Evolutionary conservation across 768 basidiomycete species (phyloP).

Genomic region (Hygrocybe punicea): DNA sequence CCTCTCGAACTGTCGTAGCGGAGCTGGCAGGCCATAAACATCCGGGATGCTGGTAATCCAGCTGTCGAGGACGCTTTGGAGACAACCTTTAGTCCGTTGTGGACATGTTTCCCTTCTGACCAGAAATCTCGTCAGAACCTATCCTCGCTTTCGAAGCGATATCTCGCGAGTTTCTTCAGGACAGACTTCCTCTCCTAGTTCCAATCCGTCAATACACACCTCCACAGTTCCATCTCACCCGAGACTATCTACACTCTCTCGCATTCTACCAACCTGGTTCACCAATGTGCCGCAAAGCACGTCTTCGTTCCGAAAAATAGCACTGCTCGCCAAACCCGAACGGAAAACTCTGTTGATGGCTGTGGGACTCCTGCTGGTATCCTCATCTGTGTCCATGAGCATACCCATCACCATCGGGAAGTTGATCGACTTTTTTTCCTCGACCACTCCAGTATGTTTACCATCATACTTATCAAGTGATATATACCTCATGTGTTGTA

Average conservation of each 20-base stretch:
- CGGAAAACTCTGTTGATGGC: constrained; percentile 71
- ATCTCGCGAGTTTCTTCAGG: background rate
- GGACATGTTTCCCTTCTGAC: background rate
- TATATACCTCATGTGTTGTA: constrained; percentile 21
- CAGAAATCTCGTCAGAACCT: background rate
- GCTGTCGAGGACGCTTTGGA: background rate
- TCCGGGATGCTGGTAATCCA: constrained; percentile 4
- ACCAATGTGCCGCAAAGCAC: constrained; percentile 39
- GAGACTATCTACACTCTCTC: constrained; percentile 18
- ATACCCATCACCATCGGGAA: constrained; percentile 91
- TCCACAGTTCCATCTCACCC: background rate
- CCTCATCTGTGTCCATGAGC: constrained; percentile 87
- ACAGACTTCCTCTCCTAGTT: background rate
- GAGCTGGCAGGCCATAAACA: background rate
- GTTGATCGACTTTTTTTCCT: constrained; percentile 90
- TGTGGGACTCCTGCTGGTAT: constrained; percentile 77
- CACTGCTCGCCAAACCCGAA: constrained; percentile 80
- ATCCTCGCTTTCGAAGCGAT: background rate
- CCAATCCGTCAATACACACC: background rate
- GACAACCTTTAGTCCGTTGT: background rate
- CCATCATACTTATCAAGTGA: background rate
- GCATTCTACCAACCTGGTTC: constrained; percentile 29
- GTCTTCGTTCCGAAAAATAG: constrained; percentile 71
- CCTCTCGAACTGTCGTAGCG: background rate
- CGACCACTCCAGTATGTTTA: constrained; percentile 61